Conservation (phyloP, 495 filamentous ascomycete species). For the Chaetomium fimeti region DNA sequence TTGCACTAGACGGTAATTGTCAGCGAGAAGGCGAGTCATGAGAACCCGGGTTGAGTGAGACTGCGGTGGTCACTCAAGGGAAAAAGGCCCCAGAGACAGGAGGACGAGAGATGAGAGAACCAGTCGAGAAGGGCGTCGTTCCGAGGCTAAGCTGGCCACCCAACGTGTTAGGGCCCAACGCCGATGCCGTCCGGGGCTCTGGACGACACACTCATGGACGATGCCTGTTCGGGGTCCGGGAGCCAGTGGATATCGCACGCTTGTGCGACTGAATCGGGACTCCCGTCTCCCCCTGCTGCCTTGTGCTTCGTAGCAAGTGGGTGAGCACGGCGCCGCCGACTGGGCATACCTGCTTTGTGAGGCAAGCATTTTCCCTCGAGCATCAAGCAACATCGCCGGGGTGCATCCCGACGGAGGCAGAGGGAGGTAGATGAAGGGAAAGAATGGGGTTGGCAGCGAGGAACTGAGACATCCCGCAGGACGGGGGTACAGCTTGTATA, state of each 20-base stretch:
- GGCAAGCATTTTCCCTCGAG: slow-evolving; percentile 20
- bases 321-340: slow-evolving; percentile 22
- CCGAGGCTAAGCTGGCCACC: background rate
- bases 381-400: slow-evolving; percentile 13
- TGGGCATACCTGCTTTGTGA: slow-evolving; percentile 14
- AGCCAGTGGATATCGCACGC: slow-evolving; percentile 18
- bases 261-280: slow-evolving; percentile 26
- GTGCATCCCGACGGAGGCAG: slow-evolving; percentile 11
- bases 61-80: background rate
- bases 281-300: slow-evolving; percentile 15
- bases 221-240: background rate
- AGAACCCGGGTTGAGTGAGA: background rate
- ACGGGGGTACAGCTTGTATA: slow-evolving; percentile 13
- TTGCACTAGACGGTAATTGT: slow-evolving; percentile 55
- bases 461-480: slow-evolving; percentile 19
- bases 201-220: background rate
- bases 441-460: background rate
- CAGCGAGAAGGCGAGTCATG: slow-evolving; percentile 20
- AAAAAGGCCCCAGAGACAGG: background rate
- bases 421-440: slow-evolving; percentile 9
- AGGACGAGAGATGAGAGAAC: background rate
- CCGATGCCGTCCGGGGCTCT: background rate
- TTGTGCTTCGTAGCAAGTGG: slow-evolving; percentile 31
- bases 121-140: background rate
- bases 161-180: background rate